Percentiles rank a stretch among this genome's conserved stretches.
Evolutionary conservation across 2,329 filamentous ascomycete genomes (phyloP).

Genomic region (Colletotrichum nymphaeae): DNA sequence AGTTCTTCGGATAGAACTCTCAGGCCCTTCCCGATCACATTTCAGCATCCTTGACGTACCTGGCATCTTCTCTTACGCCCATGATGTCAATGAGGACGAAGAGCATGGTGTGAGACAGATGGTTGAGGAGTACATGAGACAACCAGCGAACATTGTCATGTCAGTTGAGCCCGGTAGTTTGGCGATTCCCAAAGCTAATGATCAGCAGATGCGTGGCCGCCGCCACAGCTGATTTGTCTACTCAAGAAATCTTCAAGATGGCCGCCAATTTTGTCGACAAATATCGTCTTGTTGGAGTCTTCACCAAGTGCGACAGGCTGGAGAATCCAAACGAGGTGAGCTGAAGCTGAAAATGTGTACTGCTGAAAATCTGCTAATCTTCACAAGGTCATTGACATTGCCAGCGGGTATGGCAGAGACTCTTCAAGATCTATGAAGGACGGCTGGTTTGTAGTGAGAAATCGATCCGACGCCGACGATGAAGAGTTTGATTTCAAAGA

Average conservation of each 20-base stretch:
- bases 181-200: not conserved
- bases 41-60: slow-evolving; percentile 53
- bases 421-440: slow-evolving; percentile 33
- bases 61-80: slow-evolving; percentile 43
- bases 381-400: slow-evolving; percentile 23
- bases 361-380: not conserved
- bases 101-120: slow-evolving; percentile 44
- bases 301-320: slow-evolving; percentile 51
- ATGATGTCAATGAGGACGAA: slow-evolving; percentile 44
- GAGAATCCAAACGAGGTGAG: slow-evolving; percentile 37
- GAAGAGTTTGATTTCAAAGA: slow-evolving; percentile 40
- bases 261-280: slow-evolving; percentile 43
- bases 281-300: slow-evolving; percentile 48
- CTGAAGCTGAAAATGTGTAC: not conserved
- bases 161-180: slow-evolving; percentile 35
- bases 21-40: slow-evolving; percentile 47
- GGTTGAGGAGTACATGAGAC: slow-evolving; percentile 49
- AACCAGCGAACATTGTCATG: slow-evolving; percentile 51
- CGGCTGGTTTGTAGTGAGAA: slow-evolving; percentile 52
- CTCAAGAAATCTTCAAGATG: slow-evolving; percentile 44
- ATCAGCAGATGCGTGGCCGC: slow-evolving; percentile 46
- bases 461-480: slow-evolving; percentile 41
- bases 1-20: slow-evolving; percentile 51
- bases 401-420: slow-evolving; percentile 13
- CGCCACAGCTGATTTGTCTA: slow-evolving; percentile 44